These are phyloP conservation scores for Stereum hirsutum DNA, from an alignment of 1,284 basidiomycete species.

Conservation along the genomic window DNA sequence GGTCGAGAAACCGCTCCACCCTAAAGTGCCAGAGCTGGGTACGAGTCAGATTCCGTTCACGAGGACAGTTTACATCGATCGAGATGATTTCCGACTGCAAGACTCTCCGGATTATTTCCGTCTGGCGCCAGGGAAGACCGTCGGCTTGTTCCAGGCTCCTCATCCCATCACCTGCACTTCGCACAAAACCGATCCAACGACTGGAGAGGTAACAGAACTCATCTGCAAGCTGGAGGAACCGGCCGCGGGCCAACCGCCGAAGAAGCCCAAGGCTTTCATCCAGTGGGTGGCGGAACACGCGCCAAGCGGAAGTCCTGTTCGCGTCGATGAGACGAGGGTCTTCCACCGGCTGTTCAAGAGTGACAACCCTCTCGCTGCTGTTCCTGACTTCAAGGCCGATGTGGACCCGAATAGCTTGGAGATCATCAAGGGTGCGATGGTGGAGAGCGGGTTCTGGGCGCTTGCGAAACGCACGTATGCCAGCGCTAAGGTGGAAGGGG, in stretches of 20 bases:
- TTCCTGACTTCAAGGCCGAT: slow-evolving; percentile 66
- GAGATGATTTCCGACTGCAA: slow-evolving; percentile 87
- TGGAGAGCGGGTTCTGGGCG: slow-evolving; percentile 88
- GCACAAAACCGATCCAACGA: slow-evolving; percentile 66
- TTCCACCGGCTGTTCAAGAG: slow-evolving; percentile 94
- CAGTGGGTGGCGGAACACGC: slow-evolving; percentile 95
- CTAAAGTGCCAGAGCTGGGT: slow-evolving; percentile 88
- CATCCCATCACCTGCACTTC: slow-evolving; percentile 91
- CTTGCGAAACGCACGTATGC: slow-evolving; percentile 65
- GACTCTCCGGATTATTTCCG: slow-evolving; percentile 98
- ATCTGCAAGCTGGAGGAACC: slow-evolving; percentile 73
- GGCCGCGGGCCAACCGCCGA: slow-evolving; percentile 30
- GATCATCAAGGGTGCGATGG: slow-evolving; percentile 69
- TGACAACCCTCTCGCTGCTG: slow-evolving; percentile 74
- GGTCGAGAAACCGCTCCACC: slow-evolving; percentile 90
- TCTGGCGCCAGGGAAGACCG: slow-evolving; percentile 93
- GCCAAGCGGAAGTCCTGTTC: slow-evolving; percentile 72
- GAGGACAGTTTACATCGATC: slow-evolving; percentile 87
- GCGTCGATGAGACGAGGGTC: slow-evolving; percentile 84
- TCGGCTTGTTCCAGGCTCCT: slow-evolving; percentile 95
- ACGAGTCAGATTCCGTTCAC: slow-evolving; percentile 83
- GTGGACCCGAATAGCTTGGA: slow-evolving; percentile 78
- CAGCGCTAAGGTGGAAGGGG: slow-evolving; percentile 62
- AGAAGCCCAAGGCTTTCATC: slow-evolving; percentile 93
- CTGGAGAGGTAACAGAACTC: slow-evolving; percentile 74